Conservation (phyloP, 2,329 filamentous ascomycete species). For the Zalaria sp. region DNA sequence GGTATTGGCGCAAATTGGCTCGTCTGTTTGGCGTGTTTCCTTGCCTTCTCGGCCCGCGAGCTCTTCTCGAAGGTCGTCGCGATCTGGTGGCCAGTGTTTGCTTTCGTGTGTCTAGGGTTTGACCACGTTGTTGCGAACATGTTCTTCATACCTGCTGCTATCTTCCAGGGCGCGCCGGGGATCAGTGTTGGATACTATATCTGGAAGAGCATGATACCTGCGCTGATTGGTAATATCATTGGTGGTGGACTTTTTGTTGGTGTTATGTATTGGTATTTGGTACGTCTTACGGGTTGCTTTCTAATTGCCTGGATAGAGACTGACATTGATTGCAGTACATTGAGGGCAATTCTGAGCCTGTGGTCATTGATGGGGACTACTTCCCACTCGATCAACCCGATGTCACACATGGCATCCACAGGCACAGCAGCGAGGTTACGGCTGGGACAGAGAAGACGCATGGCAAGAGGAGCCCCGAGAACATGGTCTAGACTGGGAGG, state of each 20-base stretch:
- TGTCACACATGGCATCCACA: not conserved
- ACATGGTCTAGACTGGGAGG: too few species aligned
- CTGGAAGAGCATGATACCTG: slow-evolving; percentile 43
- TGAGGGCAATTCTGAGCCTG: not conserved
- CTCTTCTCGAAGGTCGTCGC: slow-evolving; percentile 38
- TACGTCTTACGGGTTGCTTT: slow-evolving; percentile 4
- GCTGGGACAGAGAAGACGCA: too few species aligned
- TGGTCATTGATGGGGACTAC: slow-evolving; percentile 3
- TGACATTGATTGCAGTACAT: slow-evolving; percentile 1
- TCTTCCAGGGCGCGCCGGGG: slow-evolving; percentile 31
- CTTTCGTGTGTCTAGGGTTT: slow-evolving; percentile 32
- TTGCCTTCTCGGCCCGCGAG: slow-evolving; percentile 35
- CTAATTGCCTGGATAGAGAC: not conserved
- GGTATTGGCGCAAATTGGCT: slow-evolving; percentile 34
- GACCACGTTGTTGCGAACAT: slow-evolving; percentile 46
- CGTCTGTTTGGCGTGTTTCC: slow-evolving; percentile 39
- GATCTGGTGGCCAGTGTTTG: slow-evolving; percentile 43
- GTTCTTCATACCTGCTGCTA: slow-evolving; percentile 30
- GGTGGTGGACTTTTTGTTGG: slow-evolving; percentile 40
- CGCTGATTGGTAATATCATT: slow-evolving; percentile 38
- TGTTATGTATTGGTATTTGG: slow-evolving; percentile 34
- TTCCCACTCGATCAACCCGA: not conserved
- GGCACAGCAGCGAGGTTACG: not conserved
- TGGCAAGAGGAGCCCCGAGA: too few species aligned
- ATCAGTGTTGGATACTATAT: slow-evolving; percentile 38